Conservation (phyloP, 2,329 filamentous ascomycete species). For the Paecilomyces dactylethromorphus region DNA sequence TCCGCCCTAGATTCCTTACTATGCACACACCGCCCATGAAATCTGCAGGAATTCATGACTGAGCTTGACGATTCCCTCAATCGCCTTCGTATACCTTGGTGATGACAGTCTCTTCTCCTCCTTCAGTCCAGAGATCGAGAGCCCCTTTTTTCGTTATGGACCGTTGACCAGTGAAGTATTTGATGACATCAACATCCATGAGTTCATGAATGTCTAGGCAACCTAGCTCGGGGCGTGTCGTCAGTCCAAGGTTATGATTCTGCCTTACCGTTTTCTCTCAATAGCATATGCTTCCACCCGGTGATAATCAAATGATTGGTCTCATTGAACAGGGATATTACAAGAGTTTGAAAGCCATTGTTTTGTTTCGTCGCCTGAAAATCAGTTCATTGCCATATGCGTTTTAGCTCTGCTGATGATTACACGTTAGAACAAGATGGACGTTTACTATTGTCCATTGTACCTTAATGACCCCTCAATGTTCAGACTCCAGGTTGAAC, state of each 20-base stretch:
- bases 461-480: not conserved
- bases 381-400: too few species aligned
- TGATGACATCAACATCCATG: conserved; percentile 18
- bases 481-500: not conserved
- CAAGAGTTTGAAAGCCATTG: too few species aligned
- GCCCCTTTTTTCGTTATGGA: conserved; percentile 15
- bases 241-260: not conserved
- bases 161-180: conserved; percentile 19
- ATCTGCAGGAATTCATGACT: conserved; percentile 7
- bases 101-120: conserved; percentile 13
- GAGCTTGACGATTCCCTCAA: conserved; percentile 11
- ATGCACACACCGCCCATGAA: not conserved
- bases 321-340: too few species aligned
- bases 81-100: conserved; percentile 2
- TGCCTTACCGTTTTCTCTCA: not conserved
- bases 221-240: not conserved
- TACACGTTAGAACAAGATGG: too few species aligned
- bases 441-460: not conserved
- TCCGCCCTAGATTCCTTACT: too few species aligned
- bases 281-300: not conserved
- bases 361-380: too few species aligned
- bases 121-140: conserved; percentile 15
- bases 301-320: too few species aligned
- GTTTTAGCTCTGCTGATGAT: too few species aligned
- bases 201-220: conserved; percentile 9